Percentiles rank a stretch among this genome's conserved stretches.
Conservation (phyloP, 2,329 filamentous ascomycete genomes). For the Arthrinium puccinioides region DNA sequence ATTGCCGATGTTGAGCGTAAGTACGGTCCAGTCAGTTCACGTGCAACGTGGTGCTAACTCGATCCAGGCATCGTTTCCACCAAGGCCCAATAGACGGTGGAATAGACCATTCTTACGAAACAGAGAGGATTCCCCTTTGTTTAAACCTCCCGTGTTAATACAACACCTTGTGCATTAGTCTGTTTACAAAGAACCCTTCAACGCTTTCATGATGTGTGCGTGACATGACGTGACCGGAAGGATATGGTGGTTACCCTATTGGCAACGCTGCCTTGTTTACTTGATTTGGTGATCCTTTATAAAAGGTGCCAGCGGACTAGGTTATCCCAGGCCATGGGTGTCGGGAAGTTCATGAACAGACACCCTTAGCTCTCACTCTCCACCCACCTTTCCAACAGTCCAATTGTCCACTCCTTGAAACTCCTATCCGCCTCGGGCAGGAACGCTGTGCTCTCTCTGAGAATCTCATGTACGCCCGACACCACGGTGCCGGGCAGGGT, state of each 20-base stretch:
- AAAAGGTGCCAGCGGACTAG: no score
- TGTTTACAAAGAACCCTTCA: slow-evolving; percentile 27
- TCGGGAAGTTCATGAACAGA: no score
- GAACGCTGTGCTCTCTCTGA: slow-evolving; percentile 41
- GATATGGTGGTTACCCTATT: no score
- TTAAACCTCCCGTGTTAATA: slow-evolving; percentile 42
- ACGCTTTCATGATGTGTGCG: no score
- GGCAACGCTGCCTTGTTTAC: no score
- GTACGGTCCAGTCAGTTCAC: slow-evolving; percentile 11
- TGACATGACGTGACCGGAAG: background rate
- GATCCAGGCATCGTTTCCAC: slow-evolving; percentile 51
- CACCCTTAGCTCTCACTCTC: background rate
- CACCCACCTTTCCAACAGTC: slow-evolving; percentile 50
- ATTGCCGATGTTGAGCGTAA: slow-evolving; percentile 92
- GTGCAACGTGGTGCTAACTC: slow-evolving; percentile 23
- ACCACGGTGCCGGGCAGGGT: slow-evolving; percentile 46
- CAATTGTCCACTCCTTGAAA: slow-evolving; percentile 63
- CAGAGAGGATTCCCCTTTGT: slow-evolving; percentile 44
- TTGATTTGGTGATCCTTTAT: no score
- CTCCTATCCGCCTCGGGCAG: slow-evolving; percentile 48
- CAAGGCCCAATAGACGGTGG: slow-evolving; percentile 53
- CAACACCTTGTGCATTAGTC: slow-evolving; percentile 55
- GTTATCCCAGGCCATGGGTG: no score
- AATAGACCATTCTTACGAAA: slow-evolving; percentile 22
- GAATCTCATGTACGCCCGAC: slow-evolving; percentile 28